Evolutionary conservation across 2,329 filamentous ascomycete species (phyloP).

Genomic region (Dothistroma septosporum): DNA sequence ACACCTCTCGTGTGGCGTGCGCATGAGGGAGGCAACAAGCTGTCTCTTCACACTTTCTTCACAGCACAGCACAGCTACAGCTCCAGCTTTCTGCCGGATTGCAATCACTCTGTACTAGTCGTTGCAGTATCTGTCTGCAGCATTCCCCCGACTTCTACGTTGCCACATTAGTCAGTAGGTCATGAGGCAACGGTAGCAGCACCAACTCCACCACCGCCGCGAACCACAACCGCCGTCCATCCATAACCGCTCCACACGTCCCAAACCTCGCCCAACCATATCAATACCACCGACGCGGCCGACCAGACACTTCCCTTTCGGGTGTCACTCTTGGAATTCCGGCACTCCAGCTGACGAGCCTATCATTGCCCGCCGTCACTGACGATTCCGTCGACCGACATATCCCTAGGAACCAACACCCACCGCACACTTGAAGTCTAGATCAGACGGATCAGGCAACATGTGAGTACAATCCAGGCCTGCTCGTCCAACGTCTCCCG

Average conservation of each 20-base stretch:
- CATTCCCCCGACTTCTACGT: background rate
- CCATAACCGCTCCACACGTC: background rate
- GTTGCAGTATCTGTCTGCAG: background rate
- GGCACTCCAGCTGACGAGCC: conserved; percentile 13
- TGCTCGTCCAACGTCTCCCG: conserved; percentile 1
- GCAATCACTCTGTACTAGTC: background rate
- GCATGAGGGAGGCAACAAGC: background rate
- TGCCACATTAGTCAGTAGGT: background rate
- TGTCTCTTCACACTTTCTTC: background rate
- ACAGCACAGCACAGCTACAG: background rate
- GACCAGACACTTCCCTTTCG: conserved; percentile 11
- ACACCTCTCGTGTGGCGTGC: background rate
- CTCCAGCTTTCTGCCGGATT: background rate
- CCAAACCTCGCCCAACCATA: background rate
- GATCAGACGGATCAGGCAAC: conserved; percentile 15
- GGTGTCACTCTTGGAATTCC: conserved; percentile 19
- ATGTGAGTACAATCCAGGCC: conserved; percentile 26
- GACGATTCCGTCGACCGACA: conserved; percentile 19
- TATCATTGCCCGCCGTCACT: conserved; percentile 6
- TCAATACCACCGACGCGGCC: background rate
- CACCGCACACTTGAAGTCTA: conserved; percentile 3
- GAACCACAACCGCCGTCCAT: background rate
- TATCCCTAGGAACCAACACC: conserved; percentile 20
- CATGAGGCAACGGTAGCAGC: conserved; percentile 7
- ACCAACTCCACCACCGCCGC: background rate